Percentiles rank a stretch among this genome's conserved stretches.
Evolutionary conservation across 1,139 yeast genomes (phyloP).

Genomic region (Pichia sp.): DNA sequence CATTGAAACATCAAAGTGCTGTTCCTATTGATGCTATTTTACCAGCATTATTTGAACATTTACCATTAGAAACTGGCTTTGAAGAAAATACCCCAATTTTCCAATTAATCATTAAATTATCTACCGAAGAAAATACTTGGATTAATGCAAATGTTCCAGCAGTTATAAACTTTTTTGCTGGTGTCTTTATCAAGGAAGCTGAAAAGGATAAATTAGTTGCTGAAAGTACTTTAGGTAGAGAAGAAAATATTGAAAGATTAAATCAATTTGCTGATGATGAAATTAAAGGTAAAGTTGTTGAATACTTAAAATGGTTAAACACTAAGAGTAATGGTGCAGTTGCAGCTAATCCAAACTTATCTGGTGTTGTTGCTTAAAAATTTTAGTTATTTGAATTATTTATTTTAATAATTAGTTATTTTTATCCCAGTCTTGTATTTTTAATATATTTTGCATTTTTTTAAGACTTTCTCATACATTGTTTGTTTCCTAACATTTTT

Average conservation of each 20-base stretch:
- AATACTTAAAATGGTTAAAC: slow-evolving; percentile 67
- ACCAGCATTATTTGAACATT: slow-evolving; percentile 66
- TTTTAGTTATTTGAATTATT: neutral
- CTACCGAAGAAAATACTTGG: slow-evolving; percentile 42
- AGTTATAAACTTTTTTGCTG: slow-evolving; percentile 61
- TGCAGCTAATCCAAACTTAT: slow-evolving; percentile 49
- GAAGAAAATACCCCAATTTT: slow-evolving; percentile 94
- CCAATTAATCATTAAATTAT: slow-evolving; percentile 62
- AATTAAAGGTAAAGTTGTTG: slow-evolving; percentile 56
- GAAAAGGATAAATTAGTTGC: slow-evolving; percentile 63
- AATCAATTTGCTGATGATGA: slow-evolving; percentile 74
- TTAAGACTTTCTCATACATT: neutral
- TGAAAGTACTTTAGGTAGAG: slow-evolving; percentile 78
- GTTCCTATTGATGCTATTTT: slow-evolving; percentile 79
- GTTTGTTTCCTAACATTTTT: neutral
- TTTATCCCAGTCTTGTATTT: neutral
- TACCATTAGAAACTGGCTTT: slow-evolving; percentile 83
- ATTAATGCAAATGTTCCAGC: slow-evolving; percentile 56
- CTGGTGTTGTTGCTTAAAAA: slow-evolving; percentile 42
- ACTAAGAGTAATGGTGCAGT: slow-evolving; percentile 56
- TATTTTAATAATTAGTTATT: neutral
- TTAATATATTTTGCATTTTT: slow-evolving; percentile 1
- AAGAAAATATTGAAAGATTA: slow-evolving; percentile 67
- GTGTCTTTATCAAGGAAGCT: slow-evolving; percentile 66
- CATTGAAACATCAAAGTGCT: slow-evolving; percentile 61